Conservation (phyloP, 495 filamentous ascomycete species). For the Alectoria sarmentosa region DNA sequence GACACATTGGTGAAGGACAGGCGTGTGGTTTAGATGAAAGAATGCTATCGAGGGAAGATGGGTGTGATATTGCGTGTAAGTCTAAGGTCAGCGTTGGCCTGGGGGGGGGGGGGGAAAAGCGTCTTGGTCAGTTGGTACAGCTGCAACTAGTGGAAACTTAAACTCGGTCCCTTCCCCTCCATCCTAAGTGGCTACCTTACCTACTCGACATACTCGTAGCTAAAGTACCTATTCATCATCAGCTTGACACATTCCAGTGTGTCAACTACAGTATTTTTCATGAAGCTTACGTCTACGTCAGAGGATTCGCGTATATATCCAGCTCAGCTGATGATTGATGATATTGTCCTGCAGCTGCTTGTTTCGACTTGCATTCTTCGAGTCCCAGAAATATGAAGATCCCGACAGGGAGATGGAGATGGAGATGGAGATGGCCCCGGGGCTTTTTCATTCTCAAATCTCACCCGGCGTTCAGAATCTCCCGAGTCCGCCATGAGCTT, state of each 20-base stretch:
- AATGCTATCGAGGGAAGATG: not conserved
- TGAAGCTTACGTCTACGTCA: not conserved
- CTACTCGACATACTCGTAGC: too few species aligned
- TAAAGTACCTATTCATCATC: not conserved
- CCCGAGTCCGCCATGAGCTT: not conserved
- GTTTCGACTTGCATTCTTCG: slow-evolving; percentile 1
- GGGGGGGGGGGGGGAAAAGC: not conserved
- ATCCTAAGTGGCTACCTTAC: not conserved
- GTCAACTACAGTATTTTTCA: not conserved
- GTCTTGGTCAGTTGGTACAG: not conserved
- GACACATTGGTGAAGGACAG: not conserved
- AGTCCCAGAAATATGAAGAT: not conserved
- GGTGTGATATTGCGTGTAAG: not conserved
- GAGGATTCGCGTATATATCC: not conserved
- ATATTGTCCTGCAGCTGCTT: slow-evolving; percentile 1
- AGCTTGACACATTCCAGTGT: slow-evolving; percentile 5
- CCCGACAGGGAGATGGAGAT: too few species aligned
- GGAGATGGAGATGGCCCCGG: too few species aligned
- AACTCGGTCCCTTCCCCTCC: not conserved
- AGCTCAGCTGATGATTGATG: not conserved
- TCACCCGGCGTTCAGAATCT: not conserved
- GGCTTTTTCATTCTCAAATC: not conserved
- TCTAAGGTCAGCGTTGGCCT: slow-evolving; percentile 15
- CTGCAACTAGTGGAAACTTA: not conserved
- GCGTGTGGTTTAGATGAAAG: not conserved